Percentiles rank a stretch among this genome's conserved stretches.
These are phyloP conservation scores for Aaosphaeria arxii DNA, from an alignment of 2,329 filamentous ascomycete genomes.

Conservation along the genomic window DNA sequence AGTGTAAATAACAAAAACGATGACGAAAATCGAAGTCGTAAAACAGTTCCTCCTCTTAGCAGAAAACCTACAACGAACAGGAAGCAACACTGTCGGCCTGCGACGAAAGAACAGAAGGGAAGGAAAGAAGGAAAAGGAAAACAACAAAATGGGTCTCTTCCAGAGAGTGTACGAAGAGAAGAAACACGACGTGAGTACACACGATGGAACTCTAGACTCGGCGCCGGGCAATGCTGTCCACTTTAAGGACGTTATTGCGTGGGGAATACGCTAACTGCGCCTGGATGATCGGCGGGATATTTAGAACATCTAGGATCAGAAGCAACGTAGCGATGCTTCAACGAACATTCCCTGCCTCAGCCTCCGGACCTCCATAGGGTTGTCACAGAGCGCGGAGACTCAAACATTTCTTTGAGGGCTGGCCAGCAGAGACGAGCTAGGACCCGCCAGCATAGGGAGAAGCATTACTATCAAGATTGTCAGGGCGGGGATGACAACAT, in stretches of 20 bases:
- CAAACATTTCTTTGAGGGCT: slow-evolving; percentile 29
- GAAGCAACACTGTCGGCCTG: slow-evolving; percentile 28
- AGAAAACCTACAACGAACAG: background rate
- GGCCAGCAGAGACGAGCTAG: slow-evolving; percentile 11
- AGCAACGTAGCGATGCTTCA: slow-evolving; percentile 20
- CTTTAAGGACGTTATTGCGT: slow-evolving; percentile 21
- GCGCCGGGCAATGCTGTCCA: slow-evolving; percentile 24
- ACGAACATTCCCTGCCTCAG: slow-evolving; percentile 28
- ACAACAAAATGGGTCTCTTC: slow-evolving; percentile 24
- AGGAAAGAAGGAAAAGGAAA: slow-evolving; percentile 15
- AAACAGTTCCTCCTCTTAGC: no score
- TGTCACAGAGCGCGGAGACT: slow-evolving; percentile 28
- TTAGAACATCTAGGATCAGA: slow-evolving; percentile 21
- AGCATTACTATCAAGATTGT: slow-evolving; percentile 21
- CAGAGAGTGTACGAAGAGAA: slow-evolving; percentile 29
- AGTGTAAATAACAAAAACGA: background rate
- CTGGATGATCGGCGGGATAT: slow-evolving; percentile 23
- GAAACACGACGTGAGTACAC: slow-evolving; percentile 3
- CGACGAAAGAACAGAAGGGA: slow-evolving; percentile 23
- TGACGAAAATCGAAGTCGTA: no score
- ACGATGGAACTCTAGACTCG: slow-evolving; percentile 20
- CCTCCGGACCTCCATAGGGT: slow-evolving; percentile 18
- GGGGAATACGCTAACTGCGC: slow-evolving; percentile 20
- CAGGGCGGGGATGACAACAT: slow-evolving; percentile 20
- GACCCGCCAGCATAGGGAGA: slow-evolving; percentile 13